Percentiles rank a stretch among this genome's conserved stretches.
Conservation (phyloP, 2,329 filamentous ascomycete species). For the Mycogone perniciosa region DNA sequence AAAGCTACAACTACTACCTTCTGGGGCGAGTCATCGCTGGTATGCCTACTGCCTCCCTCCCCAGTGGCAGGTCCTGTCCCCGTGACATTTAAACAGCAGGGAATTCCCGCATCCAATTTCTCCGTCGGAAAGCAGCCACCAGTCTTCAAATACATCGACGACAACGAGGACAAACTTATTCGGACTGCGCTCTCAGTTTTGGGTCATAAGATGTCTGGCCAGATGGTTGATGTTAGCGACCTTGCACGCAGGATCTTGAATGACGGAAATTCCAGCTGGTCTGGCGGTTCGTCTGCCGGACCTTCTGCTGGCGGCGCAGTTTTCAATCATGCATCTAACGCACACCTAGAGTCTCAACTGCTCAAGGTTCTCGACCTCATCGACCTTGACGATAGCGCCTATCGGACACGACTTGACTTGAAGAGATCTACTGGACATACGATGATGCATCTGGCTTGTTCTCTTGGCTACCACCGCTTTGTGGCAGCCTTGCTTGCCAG, state of each 20-base stretch:
- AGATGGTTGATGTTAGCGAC: slow-evolving; percentile 54
- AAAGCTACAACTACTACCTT: slow-evolving; percentile 66
- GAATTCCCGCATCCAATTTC: slow-evolving; percentile 31
- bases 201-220: slow-evolving; percentile 57
- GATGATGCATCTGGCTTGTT: slow-evolving; percentile 73
- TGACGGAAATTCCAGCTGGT: slow-evolving; percentile 42
- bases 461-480: slow-evolving; percentile 67
- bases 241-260: slow-evolving; percentile 56
- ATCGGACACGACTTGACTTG: slow-evolving; percentile 61
- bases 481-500: slow-evolving; percentile 70
- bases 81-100: slow-evolving; percentile 60
- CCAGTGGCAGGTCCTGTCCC: slow-evolving; percentile 60
- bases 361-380: slow-evolving; percentile 71
- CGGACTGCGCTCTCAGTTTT: slow-evolving; percentile 60
- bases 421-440: slow-evolving; percentile 64
- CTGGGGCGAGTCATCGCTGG: slow-evolving; percentile 73
- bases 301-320: slow-evolving; percentile 39
- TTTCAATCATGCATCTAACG: slow-evolving; percentile 36
- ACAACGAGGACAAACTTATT: slow-evolving; percentile 62
- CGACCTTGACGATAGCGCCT: slow-evolving; percentile 67
- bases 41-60: slow-evolving; percentile 70
- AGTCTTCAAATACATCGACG: slow-evolving; percentile 68
- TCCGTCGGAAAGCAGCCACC: slow-evolving; percentile 36
- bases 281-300: slow-evolving; percentile 33
- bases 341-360: slow-evolving; percentile 60